phyloP scores from a whole-genome alignment of 768 basidiomycete genomes.

The Glaciozyma martinii region DNA sequence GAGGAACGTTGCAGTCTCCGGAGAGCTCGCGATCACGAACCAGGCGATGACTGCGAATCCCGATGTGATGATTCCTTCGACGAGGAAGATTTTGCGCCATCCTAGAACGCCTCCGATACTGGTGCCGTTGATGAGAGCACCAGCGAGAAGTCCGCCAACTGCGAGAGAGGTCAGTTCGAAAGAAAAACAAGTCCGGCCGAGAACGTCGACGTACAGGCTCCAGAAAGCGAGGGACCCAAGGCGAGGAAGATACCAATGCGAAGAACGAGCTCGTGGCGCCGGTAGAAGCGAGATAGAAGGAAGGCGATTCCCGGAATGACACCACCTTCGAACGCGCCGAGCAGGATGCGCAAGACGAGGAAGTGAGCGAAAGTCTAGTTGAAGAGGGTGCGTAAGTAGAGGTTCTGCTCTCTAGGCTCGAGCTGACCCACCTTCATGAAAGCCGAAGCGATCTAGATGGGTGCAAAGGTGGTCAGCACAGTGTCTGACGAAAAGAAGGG shows the following conservation, averaged over 20 bases:
- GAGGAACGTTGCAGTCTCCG: constrained; percentile 59
- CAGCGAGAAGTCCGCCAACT: constrained; percentile 18
- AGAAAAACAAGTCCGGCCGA: not conserved
- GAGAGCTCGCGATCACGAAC: constrained; percentile 58
- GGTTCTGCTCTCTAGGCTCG: no score
- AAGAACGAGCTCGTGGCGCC: constrained; percentile 12
- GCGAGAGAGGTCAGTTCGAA: not conserved
- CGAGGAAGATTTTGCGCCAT: constrained; percentile 20
- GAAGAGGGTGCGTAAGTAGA: not conserved
- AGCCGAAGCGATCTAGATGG: no score
- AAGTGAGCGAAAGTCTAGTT: constrained; percentile 17
- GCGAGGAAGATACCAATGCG: constrained; percentile 28
- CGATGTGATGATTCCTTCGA: constrained; percentile 21
- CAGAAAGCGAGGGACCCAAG: constrained; percentile 20
- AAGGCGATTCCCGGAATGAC: constrained; percentile 27
- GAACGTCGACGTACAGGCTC: constrained; percentile 3
- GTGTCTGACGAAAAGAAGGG: no score
- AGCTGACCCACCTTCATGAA: no score
- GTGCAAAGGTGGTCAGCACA: no score
- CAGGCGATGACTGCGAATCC: constrained; percentile 50
- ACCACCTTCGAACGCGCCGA: constrained; percentile 27
- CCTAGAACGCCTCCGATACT: constrained; percentile 5
- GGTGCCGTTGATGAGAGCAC: constrained; percentile 9
- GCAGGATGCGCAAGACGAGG: constrained; percentile 14
- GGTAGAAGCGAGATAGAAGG: constrained; percentile 19